Evolutionary conservation across 2,329 filamentous ascomycete genomes (phyloP).

Genomic region (Aureobasidium leucospermi): DNA sequence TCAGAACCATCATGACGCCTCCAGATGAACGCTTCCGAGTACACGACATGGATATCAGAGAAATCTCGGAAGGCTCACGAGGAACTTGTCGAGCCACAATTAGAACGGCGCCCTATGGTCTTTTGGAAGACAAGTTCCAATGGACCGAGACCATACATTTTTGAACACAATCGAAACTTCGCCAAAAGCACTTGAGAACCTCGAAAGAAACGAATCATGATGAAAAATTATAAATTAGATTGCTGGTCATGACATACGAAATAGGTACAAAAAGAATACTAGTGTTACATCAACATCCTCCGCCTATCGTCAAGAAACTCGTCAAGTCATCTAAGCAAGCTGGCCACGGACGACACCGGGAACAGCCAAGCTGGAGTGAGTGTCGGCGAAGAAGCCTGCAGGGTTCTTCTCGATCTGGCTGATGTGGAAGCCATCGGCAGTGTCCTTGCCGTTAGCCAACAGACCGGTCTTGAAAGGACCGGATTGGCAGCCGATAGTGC

Average conservation of each 20-base stretch:
- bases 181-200: no score
- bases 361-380: constrained; percentile 43
- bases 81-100: not conserved
- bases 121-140: not conserved
- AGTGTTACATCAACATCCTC: not conserved
- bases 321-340: constrained; percentile 22
- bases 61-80: not conserved
- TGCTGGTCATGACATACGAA: not conserved
- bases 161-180: not conserved
- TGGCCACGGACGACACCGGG: constrained; percentile 49
- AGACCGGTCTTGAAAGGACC: constrained; percentile 41
- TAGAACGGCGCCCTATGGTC: not conserved
- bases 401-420: constrained; percentile 46
- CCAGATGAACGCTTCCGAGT: not conserved
- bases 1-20: not conserved
- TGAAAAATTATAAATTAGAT: not conserved
- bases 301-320: not conserved
- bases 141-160: not conserved
- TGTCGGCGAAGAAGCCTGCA: constrained; percentile 45
- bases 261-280: not conserved
- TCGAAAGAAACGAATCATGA: not conserved
- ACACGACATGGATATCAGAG: not conserved
- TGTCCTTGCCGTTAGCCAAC: constrained; percentile 36
- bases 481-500: constrained; percentile 36
- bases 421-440: constrained; percentile 43